These are phyloP conservation scores for Actinidia polygama DNA, from an alignment of 179 eudicot species.

Conservation along the genomic window DNA sequence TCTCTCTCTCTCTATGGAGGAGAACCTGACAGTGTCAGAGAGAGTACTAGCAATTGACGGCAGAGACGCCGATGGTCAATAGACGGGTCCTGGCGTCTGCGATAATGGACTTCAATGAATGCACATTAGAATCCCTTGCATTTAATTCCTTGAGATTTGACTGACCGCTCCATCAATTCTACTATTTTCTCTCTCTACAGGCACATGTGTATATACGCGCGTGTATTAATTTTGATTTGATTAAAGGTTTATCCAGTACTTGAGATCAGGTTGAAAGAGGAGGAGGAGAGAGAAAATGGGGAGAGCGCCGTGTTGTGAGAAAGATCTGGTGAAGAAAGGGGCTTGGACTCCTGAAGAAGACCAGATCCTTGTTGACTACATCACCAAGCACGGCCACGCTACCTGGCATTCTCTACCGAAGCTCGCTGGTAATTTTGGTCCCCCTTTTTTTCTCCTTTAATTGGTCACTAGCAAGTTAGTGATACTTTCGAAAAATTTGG, in stretches of 20 bases:
- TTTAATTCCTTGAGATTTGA: conserved; percentile 17
- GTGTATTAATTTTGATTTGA: background rate
- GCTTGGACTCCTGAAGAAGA: conserved; percentile 76
- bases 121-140: conserved; percentile 17
- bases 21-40: background rate
- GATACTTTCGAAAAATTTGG: no score
- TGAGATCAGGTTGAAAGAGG: background rate
- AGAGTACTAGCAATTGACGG: background rate
- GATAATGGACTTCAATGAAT: background rate
- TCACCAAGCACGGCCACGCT: conserved; percentile 54
- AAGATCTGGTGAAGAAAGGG: conserved; percentile 60
- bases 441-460: background rate
- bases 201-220: no score
- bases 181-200: background rate
- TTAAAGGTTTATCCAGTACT: background rate
- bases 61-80: conserved; percentile 1
- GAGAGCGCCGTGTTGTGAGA: conserved; percentile 62
- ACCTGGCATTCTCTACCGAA: conserved; percentile 73
- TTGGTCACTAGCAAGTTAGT: no score
- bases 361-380: conserved; percentile 51
- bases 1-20: no score
- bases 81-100: background rate
- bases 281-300: conserved; percentile 31
- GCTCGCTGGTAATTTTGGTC: conserved; percentile 46
- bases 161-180: background rate